Evolutionary conservation across 176 grass and related monocot genomes (phyloP).

Genomic region (Cocos nucifera): DNA sequence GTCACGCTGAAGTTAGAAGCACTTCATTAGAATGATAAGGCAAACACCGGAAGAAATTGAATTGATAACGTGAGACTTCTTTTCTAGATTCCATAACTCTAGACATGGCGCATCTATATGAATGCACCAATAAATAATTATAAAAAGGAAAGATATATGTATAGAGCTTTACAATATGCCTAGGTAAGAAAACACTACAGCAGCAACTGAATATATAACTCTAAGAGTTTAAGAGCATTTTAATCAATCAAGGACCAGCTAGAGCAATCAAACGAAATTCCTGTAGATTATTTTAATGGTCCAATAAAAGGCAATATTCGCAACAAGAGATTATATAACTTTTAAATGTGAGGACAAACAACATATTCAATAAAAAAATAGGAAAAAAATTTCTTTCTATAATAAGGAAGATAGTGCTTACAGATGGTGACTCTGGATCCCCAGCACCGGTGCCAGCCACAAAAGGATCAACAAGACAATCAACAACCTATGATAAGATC

Average conservation of each 20-base stretch:
- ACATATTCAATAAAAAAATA: not conserved
- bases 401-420: conserved; percentile 32
- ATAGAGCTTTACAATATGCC: too few relatives aligned
- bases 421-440: conserved; percentile 88
- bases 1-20: not conserved
- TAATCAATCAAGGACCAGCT: too few relatives aligned
- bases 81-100: conserved; percentile 91
- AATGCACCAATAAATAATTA: conserved; percentile 26
- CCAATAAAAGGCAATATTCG: too few relatives aligned
- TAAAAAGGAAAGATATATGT: conserved; percentile 5
- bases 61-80: conserved; percentile 29
- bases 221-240: too few relatives aligned
- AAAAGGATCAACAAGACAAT: conserved; percentile 93
- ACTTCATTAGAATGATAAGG: conserved; percentile 2
- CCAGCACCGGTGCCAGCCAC: conserved; percentile 91
- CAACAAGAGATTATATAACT: too few relatives aligned
- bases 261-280: too few relatives aligned
- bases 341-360: too few relatives aligned
- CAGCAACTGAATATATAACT: too few relatives aligned
- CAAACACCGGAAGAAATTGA: conserved; percentile 9
- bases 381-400: conserved; percentile 4
- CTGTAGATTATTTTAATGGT: too few relatives aligned
- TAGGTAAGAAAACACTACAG: too few relatives aligned
- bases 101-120: conserved; percentile 70
- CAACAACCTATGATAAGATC: conserved; percentile 61